Base-by-base conservation (phyloP, 2,329 filamentous ascomycete species). In the Curvularia verruculosa region DNA sequence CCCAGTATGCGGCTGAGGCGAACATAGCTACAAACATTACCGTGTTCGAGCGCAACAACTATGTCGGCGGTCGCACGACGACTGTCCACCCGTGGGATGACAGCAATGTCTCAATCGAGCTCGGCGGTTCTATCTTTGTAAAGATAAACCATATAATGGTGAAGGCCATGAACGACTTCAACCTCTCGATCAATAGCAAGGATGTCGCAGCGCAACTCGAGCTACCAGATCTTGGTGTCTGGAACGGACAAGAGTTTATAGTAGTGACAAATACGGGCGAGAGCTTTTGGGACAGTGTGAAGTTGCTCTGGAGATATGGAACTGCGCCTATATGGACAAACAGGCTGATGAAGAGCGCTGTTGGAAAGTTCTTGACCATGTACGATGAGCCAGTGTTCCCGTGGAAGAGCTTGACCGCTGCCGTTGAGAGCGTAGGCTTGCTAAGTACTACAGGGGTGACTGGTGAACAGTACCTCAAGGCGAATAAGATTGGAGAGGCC, bases 41-140 rank as follows among this genome's bases (percentile, higher is more conserved):
- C 21, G 81, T 99, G 26, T 97, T 94, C 74, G 95, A 99, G 71
- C 89, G 88, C 65, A 87, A 86, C 15, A 75, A 81, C 29, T 91
- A 87, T 65, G 83, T 98, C 41, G 95, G 95, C 28, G 95, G 95
- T 8, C 90, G 95, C 24, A 90, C 90, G 7, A 90, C 93, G 28
- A 98, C 93, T 0, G 89, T 96, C 18, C 81, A 92, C 68, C 88
- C 87, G 2, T 94, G 89, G 72, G 83, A 85, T 61, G 83, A 94
- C 66, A 81, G 87, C 1, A 62, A 79, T 0, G 80, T 87, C 37
- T 89, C 89, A 1, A 84, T 96, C 34, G 95, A 99, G 75, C 82
- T 98, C 1, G 95, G 95, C 15, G 95, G 90, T 10, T 94, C 89
- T 59, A 96, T 98, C 67, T 99, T 98, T 72, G 91, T 98, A 43